These are phyloP conservation scores for Mycena sanguinolenta DNA, from an alignment of 768 basidiomycete species.

Conservation along the genomic window DNA sequence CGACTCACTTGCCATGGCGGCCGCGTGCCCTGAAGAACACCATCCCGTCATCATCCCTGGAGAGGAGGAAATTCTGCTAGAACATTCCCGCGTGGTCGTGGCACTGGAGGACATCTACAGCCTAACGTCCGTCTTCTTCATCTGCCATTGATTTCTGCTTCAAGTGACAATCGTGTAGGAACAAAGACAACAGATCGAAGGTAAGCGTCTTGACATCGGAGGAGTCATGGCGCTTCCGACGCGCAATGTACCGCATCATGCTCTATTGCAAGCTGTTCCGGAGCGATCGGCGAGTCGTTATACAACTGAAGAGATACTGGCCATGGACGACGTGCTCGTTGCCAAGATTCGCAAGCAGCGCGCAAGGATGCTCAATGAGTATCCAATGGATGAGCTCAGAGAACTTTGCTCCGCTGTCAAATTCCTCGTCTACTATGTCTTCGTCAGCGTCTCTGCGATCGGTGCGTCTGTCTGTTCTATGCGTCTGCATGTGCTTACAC, in stretches of 20 bases:
- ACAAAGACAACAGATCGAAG: neutral
- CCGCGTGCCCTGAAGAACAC: slow-evolving; percentile 18
- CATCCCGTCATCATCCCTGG: neutral
- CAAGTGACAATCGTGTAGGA: neutral
- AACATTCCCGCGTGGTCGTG: slow-evolving; percentile 26
- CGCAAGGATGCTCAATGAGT: slow-evolving; percentile 15
- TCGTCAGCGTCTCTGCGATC: neutral
- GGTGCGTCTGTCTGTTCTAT: neutral
- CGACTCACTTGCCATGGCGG: slow-evolving; percentile 1
- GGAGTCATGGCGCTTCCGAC: too few species aligned
- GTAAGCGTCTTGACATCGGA: too few species aligned
- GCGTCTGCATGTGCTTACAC: neutral
- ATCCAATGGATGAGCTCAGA: slow-evolving; percentile 14
- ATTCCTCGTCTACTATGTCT: neutral
- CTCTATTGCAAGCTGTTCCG: slow-evolving; percentile 3
- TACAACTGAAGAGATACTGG: neutral
- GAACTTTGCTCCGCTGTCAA: slow-evolving; percentile 1
- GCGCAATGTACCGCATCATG: neutral
- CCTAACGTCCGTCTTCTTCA: slow-evolving; percentile 33
- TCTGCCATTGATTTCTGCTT: neutral
- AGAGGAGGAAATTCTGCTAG: slow-evolving; percentile 18
- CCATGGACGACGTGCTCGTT: neutral
- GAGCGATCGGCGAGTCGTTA: neutral
- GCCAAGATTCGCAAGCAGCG: slow-evolving; percentile 9
- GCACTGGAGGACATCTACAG: slow-evolving; percentile 42